Percentiles rank a stretch among this genome's conserved stretches.
Conservation (phyloP, 495 filamentous ascomycete species). For the Chaetomium cochliodes region DNA sequence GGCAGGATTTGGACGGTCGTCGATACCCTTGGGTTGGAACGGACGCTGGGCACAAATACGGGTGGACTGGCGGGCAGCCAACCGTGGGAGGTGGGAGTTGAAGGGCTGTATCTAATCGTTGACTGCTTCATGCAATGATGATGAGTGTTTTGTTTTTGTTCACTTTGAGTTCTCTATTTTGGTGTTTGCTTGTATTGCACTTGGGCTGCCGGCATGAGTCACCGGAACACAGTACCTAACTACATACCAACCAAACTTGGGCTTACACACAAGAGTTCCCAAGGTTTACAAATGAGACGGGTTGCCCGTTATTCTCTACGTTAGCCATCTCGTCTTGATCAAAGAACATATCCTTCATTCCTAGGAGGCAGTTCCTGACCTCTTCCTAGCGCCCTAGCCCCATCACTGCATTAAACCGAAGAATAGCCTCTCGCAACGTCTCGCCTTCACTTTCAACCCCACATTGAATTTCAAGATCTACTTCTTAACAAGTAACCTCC, state of each 20-base stretch:
- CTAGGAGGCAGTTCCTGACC: background rate
- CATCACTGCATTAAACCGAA: conserved; percentile 5
- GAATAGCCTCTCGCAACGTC: conserved; percentile 2
- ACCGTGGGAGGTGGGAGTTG: conserved; percentile 3
- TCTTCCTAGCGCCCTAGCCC: background rate
- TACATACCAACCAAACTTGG: no score
- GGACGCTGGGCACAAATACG: background rate
- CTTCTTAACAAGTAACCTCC: background rate
- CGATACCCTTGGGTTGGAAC: conserved; percentile 11
- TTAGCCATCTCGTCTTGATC: background rate
- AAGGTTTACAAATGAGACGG: no score
- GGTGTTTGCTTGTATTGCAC: background rate
- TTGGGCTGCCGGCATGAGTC: conserved; percentile 1
- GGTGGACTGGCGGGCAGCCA: background rate
- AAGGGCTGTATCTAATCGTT: conserved; percentile 1
- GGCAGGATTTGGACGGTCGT: conserved; percentile 10
- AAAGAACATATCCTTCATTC: background rate
- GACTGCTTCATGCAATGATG: background rate
- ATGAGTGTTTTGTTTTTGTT: background rate
- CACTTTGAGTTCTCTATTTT: background rate
- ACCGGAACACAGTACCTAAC: background rate
- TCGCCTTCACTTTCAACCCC: background rate
- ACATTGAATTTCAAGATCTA: background rate
- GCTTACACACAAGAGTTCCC: no score
- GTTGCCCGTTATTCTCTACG: background rate